phyloP scores from a whole-genome alignment of 805 yeast genomes.

The Candida sakaeoensis region DNA sequence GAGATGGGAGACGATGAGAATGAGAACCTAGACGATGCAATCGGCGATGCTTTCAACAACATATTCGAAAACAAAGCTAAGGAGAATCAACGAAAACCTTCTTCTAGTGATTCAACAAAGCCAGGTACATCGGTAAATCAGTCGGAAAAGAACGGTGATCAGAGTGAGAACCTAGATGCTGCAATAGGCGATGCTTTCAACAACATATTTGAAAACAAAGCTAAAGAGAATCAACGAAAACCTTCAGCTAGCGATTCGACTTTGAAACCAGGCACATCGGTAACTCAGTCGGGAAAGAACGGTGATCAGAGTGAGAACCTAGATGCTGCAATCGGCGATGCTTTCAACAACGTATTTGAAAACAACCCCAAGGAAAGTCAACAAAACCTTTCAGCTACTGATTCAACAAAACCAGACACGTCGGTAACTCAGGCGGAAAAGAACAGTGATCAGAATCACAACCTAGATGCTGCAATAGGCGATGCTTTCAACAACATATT shows the following conservation, averaged over 20 bases:
- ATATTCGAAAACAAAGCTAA: constrained; percentile 5
- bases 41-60: constrained; percentile 17
- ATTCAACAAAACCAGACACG: neutral
- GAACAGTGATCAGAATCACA: neutral
- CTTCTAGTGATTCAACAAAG: neutral
- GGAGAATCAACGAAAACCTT: no score
- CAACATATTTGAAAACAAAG: neutral
- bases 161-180: neutral
- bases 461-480: constrained; percentile 5
- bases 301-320: neutral
- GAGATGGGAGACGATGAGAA: constrained; percentile 3
- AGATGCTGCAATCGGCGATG: constrained; percentile 5
- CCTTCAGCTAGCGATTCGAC: no score
- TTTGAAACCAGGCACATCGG: no score
- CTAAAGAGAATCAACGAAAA: constrained; percentile 5
- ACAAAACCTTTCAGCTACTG: neutral
- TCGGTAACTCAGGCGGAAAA: neutral
- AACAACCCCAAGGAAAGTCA: no score
- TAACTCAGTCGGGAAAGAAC: no score
- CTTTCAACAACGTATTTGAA: neutral
- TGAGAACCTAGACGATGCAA: constrained; percentile 16
- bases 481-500: constrained; percentile 2
- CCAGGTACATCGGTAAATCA: neutral
- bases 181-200: constrained; percentile 5
- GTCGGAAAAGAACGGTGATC: neutral